Evolutionary conservation across 352 stramenopile genomes (phyloP).

Genomic region (Phytophthora sansomeana): DNA sequence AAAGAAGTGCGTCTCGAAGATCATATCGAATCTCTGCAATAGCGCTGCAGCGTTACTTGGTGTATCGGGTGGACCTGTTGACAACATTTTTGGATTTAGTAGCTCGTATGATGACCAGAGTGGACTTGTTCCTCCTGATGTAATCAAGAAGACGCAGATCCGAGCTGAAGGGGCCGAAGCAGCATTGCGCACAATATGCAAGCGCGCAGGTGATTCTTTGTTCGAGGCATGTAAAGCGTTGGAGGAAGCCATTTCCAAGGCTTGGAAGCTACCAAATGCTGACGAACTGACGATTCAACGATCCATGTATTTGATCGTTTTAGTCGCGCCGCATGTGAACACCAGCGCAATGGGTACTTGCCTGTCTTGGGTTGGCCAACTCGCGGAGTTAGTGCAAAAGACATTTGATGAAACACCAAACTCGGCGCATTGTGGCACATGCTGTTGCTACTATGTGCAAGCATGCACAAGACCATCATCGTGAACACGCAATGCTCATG

Average conservation of each 20-base stretch:
- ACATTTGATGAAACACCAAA: slow-evolving; percentile 33
- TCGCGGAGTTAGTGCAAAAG: slow-evolving; percentile 41
- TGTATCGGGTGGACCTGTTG: slow-evolving; percentile 14
- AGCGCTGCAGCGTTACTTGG: slow-evolving; percentile 58
- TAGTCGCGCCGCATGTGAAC: slow-evolving; percentile 49
- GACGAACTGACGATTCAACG: slow-evolving; percentile 55
- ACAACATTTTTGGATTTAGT: slow-evolving; percentile 3
- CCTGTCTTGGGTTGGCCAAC: slow-evolving; percentile 54
- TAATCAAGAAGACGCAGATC: slow-evolving; percentile 43
- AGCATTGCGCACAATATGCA: slow-evolving; percentile 52
- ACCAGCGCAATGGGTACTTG: slow-evolving; percentile 35
- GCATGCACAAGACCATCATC: slow-evolving; percentile 30
- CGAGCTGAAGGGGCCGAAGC: slow-evolving; percentile 55
- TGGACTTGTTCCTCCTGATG: slow-evolving; percentile 21
- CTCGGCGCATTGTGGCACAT: slow-evolving; percentile 44
- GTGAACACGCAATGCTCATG: slow-evolving; percentile 52
- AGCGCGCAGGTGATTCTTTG: slow-evolving; percentile 34
- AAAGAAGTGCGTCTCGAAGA: slow-evolving; percentile 79
- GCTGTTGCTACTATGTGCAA: slow-evolving; percentile 62
- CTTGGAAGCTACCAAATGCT: slow-evolving; percentile 35
- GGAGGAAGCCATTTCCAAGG: slow-evolving; percentile 43
- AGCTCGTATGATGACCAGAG: slow-evolving; percentile 4
- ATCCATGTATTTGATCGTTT: slow-evolving; percentile 54
- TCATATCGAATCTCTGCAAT: slow-evolving; percentile 82
- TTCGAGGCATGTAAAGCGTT: slow-evolving; percentile 50